These are phyloP conservation scores for Aschersonia sp. DNA, from an alignment of 2,329 filamentous ascomycete genomes.

Conservation along the genomic window DNA sequence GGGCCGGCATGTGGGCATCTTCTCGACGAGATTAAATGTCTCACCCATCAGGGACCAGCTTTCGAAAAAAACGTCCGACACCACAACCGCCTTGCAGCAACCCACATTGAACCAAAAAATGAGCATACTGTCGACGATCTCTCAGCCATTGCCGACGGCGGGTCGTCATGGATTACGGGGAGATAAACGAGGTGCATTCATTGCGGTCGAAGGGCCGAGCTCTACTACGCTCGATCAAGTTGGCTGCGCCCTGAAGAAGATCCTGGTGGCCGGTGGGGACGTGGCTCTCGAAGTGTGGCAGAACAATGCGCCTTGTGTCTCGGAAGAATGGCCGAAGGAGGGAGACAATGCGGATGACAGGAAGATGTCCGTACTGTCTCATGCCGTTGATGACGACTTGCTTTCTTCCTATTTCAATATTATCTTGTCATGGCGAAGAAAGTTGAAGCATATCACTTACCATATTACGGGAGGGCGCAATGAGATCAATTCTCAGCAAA, in stretches of 20 bases:
- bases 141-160: conserved; percentile 43
- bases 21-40: conserved; percentile 12
- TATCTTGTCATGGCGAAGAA: conserved; percentile 55
- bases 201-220: conserved; percentile 69
- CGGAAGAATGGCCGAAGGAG: background rate
- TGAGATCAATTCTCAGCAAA: background rate
- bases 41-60: conserved; percentile 2
- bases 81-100: conserved; percentile 18
- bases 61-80: conserved; percentile 18
- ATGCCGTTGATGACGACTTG: conserved; percentile 17
- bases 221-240: conserved; percentile 34
- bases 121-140: conserved; percentile 60
- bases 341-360: background rate
- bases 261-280: conserved; percentile 34
- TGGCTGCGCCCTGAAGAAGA: conserved; percentile 49
- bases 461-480: conserved; percentile 23
- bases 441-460: conserved; percentile 53
- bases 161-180: conserved; percentile 15
- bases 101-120: conserved; percentile 63
- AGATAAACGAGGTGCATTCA: conserved; percentile 56
- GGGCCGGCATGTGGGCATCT: conserved; percentile 11
- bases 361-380: background rate
- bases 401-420: conserved; percentile 50
- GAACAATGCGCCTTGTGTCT: conserved; percentile 11
- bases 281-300: conserved; percentile 28